Evolutionary conservation across 2,329 filamentous ascomycete genomes (phyloP), one percentile per base, ranked within the genome.

Genomic region (Paecilomyces sp.): DNA sequence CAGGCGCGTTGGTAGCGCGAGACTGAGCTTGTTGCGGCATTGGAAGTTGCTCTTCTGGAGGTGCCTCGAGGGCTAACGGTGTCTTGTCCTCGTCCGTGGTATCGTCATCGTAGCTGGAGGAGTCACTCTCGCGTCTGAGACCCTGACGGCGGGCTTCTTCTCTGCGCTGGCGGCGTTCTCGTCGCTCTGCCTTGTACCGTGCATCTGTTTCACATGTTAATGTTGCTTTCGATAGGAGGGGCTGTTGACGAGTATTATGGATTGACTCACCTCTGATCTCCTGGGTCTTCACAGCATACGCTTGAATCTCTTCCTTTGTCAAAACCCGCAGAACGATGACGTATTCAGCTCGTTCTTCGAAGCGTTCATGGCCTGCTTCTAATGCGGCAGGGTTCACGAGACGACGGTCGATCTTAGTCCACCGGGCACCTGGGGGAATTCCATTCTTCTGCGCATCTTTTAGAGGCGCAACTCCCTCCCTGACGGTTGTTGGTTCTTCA

Each of bases 401-500:
- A 65, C 88, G 87, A 59, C 92, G 86, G 71, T 89, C 90, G 70
- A 97, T 92, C 78, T 94, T 96, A 54, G 92, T 97, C 92, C 92
- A 97, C 58, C 91, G 85, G 34, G 92, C 92, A 60, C 89, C 90
- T 0, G 87, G 77, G 0, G 89, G 89, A 33, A 91, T 90, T 47
- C 90, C 88, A 62, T 88, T 86, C 58, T 74, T 76, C 73, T 88
- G 87, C 55, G 90, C 87, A 70, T 96, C 91, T 76, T 96, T 96
- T 70, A 96, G 85, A n/a, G 92, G 92, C 1, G 92, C 92, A 6
- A 96, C 93, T 15, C 92, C 93, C 73, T 97, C 93, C 22, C 92
- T 85, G 36, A 95, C 82, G 0, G 91, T 88, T 65, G 92, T 88
- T 0, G 86, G 85, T 62, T 96, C 89, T 69, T 97, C 92, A 0